Conservation (phyloP, 495 filamentous ascomycete species). For the Xylaria nigripes region DNA sequence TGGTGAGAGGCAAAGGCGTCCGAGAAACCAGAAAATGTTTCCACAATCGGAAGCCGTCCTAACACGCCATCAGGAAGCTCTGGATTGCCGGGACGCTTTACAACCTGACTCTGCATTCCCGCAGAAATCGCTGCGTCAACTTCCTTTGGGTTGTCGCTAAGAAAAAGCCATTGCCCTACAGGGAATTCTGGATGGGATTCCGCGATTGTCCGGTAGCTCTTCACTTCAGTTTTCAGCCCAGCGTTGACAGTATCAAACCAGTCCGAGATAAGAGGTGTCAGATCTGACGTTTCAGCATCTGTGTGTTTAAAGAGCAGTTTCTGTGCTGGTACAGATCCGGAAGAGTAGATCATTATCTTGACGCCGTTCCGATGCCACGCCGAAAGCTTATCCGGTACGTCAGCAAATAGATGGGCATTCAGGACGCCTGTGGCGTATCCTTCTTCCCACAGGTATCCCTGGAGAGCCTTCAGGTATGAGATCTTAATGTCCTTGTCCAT, state of each 20-base stretch:
- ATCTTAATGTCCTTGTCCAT: slow-evolving; percentile 58
- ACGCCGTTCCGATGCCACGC: slow-evolving; percentile 42
- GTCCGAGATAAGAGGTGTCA: slow-evolving; percentile 45
- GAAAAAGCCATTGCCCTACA: slow-evolving; percentile 49
- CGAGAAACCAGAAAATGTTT: slow-evolving; percentile 37
- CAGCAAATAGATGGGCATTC: slow-evolving; percentile 57
- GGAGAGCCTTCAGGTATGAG: slow-evolving; percentile 60
- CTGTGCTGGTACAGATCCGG: slow-evolving; percentile 62
- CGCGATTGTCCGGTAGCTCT: slow-evolving; percentile 54
- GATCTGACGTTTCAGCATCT: slow-evolving; percentile 45
- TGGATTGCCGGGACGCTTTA: slow-evolving; percentile 57
- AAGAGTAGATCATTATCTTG: slow-evolving; percentile 60
- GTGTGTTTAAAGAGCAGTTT: slow-evolving; percentile 63
- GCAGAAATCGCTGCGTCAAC: slow-evolving; percentile 55
- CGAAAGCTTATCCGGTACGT: slow-evolving; percentile 50
- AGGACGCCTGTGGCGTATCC: slow-evolving; percentile 56
- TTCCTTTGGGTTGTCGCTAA: slow-evolving; percentile 65
- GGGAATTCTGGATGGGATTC: slow-evolving; percentile 33
- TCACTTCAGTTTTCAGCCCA: slow-evolving; percentile 54
- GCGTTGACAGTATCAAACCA: slow-evolving; percentile 70
- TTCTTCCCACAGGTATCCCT: slow-evolving; percentile 61
- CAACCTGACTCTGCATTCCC: slow-evolving; percentile 53
- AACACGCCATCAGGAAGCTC: slow-evolving; percentile 40
- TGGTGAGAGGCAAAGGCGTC: neutral
- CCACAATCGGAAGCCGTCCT: slow-evolving; percentile 34